Evolutionary conservation across 352 stramenopile genomes (phyloP).

Genomic region (Hyaloperonospora brassicae): DNA sequence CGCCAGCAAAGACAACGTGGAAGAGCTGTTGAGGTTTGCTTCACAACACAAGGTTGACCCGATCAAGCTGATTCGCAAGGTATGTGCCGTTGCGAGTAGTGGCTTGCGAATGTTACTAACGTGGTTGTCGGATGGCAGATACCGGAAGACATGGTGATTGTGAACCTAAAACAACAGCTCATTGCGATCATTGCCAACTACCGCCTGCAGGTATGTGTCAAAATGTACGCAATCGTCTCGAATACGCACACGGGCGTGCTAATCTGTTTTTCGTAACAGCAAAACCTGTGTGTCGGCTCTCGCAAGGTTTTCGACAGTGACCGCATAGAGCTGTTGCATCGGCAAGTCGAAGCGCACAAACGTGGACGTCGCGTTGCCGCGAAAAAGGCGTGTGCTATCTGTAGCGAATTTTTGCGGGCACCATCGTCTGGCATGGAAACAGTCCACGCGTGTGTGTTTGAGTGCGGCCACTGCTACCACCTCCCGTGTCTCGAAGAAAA

Average conservation of each 20-base stretch:
- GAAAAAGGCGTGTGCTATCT: conserved; percentile 59
- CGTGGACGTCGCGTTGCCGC: conserved; percentile 48
- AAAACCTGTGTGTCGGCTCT: conserved; percentile 69
- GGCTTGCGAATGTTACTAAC: not conserved
- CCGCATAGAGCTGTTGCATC: conserved; percentile 56
- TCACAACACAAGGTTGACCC: conserved; percentile 79
- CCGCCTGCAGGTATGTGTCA: conserved; percentile 55
- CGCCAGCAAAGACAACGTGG: conserved; percentile 66
- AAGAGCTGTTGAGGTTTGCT: conserved; percentile 62
- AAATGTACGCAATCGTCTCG: not conserved
- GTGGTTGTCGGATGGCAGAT: conserved; percentile 34
- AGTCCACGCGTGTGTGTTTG: conserved; percentile 68
- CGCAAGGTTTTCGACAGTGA: conserved; percentile 77
- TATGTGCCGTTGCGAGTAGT: conserved; percentile 10
- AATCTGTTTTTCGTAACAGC: conserved; percentile 20
- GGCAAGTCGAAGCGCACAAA: conserved; percentile 58
- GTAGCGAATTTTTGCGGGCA: conserved; percentile 45
- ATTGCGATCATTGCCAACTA: conserved; percentile 77
- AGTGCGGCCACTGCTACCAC: conserved; percentile 80
- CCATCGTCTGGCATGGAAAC: conserved; percentile 39
- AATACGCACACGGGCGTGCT: not conserved
- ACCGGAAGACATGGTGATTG: conserved; percentile 74
- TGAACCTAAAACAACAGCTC: conserved; percentile 74
- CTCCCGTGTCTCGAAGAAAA: conserved; percentile 75
- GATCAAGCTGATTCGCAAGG: conserved; percentile 79